Percentiles rank a stretch among this genome's conserved stretches.
phyloP scores from a whole-genome alignment of 352 stramenopile genomes.

The Phytophthora citricola region DNA sequence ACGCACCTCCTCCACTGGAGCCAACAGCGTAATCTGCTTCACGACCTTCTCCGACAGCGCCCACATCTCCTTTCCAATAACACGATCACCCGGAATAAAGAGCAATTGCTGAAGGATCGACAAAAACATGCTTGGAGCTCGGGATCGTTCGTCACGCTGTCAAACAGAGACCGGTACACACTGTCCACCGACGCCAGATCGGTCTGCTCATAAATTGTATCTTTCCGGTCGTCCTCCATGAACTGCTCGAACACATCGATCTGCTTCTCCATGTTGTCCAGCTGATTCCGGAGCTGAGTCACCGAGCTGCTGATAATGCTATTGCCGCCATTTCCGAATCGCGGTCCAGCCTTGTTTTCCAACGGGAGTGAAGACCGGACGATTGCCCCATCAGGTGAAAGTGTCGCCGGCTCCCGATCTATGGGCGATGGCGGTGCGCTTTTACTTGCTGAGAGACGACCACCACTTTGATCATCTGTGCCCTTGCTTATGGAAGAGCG shows the following conservation, averaged over 20 bases:
- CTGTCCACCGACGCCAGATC: slow-evolving; percentile 76
- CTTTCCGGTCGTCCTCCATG: slow-evolving; percentile 89
- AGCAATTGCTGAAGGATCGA: slow-evolving; percentile 88
- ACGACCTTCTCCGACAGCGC: slow-evolving; percentile 77
- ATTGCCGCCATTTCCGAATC: slow-evolving; percentile 45
- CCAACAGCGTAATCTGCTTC: slow-evolving; percentile 79
- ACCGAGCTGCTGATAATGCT: slow-evolving; percentile 77
- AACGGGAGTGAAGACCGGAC: slow-evolving; percentile 39
- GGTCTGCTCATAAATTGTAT: slow-evolving; percentile 86
- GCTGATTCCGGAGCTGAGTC: slow-evolving; percentile 77
- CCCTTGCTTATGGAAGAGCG: slow-evolving; percentile 30
- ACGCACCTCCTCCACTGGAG: slow-evolving; percentile 82
- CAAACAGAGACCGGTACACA: slow-evolving; percentile 68
- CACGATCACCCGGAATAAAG: slow-evolving; percentile 81
- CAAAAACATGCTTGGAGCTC: slow-evolving; percentile 77
- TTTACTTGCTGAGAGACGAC: slow-evolving; percentile 45
- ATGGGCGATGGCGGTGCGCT: slow-evolving; percentile 63
- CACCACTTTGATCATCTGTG: slow-evolving; percentile 28
- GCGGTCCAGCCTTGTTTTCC: slow-evolving; percentile 22
- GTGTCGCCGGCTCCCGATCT: slow-evolving; percentile 39
- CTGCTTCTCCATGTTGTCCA: slow-evolving; percentile 91
- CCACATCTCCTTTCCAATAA: slow-evolving; percentile 91
- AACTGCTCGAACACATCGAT: slow-evolving; percentile 91
- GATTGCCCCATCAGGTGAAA: slow-evolving; percentile 42
- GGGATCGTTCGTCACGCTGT: slow-evolving; percentile 61